Evolutionary conservation across 2,329 filamentous ascomycete genomes (phyloP).

Genomic region (Fusarium humuli): DNA sequence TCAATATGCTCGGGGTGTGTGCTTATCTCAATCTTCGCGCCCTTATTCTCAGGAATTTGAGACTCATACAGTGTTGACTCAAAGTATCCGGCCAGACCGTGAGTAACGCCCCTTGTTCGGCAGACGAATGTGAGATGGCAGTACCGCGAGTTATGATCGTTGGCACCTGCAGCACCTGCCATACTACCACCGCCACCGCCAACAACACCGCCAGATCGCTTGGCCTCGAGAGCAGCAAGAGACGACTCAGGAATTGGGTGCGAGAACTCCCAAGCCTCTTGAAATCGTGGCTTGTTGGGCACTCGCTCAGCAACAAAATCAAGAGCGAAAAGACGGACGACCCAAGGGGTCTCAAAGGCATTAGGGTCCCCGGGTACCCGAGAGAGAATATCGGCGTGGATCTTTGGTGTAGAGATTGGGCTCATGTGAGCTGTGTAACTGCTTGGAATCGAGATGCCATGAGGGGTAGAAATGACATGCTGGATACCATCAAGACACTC

Average conservation of each 20-base stretch:
- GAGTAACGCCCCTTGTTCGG: slow-evolving; percentile 82
- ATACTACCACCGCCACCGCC: slow-evolving; percentile 78
- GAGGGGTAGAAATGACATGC: slow-evolving; percentile 79
- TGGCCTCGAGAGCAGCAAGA: slow-evolving; percentile 65
- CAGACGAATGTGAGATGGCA: slow-evolving; percentile 83
- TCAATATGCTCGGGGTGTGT: slow-evolving; percentile 94
- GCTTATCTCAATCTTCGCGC: slow-evolving; percentile 81
- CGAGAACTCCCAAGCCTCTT: slow-evolving; percentile 82
- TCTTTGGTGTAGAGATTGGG: slow-evolving; percentile 88
- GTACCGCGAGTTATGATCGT: slow-evolving; percentile 90
- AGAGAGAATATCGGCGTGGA: slow-evolving; percentile 82
- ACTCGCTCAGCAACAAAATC: slow-evolving; percentile 81
- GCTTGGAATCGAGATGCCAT: slow-evolving; percentile 92
- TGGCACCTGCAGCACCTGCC: slow-evolving; percentile 81
- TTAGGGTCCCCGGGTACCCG: slow-evolving; percentile 71
- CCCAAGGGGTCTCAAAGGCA: slow-evolving; percentile 92
- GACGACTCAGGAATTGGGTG: slow-evolving; percentile 76
- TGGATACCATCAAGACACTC: slow-evolving; percentile 98
- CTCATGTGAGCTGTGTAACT: slow-evolving; percentile 94
- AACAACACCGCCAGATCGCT: slow-evolving; percentile 72
- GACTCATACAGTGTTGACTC: slow-evolving; percentile 90
- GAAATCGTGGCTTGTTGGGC: slow-evolving; percentile 71
- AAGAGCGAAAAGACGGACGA: slow-evolving; percentile 90
- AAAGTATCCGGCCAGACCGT: slow-evolving; percentile 94
- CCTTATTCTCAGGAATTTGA: slow-evolving; percentile 51